Conservation (phyloP, 805 yeast species). For the Candida oleophila region DNA sequence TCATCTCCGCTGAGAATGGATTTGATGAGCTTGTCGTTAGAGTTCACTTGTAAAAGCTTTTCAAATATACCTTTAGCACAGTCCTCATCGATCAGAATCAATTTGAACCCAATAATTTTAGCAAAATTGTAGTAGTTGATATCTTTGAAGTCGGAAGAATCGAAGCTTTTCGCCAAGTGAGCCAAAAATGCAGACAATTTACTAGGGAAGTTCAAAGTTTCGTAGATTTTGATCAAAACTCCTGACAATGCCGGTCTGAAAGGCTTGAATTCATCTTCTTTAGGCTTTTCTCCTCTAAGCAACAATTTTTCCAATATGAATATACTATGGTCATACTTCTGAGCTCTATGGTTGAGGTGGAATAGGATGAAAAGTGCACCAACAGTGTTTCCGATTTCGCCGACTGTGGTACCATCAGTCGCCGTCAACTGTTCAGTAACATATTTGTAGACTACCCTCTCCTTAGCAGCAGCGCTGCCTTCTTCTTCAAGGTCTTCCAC, state of each 20-base stretch:
- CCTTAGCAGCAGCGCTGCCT: conserved; percentile 14
- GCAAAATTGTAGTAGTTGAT: conserved; percentile 23
- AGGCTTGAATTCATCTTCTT: not conserved
- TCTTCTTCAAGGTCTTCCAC: conserved; percentile 22
- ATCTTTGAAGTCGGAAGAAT: conserved; percentile 6
- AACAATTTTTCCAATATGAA: conserved; percentile 32
- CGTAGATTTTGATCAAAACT: conserved; percentile 49
- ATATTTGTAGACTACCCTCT: not conserved
- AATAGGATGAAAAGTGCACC: conserved; percentile 30
- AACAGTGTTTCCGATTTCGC: not conserved
- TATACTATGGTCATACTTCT: conserved; percentile 30
- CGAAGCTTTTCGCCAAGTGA: conserved; percentile 16
- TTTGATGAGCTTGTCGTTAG: conserved; percentile 24
- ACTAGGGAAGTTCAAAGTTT: conserved; percentile 34
- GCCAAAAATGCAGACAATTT: conserved; percentile 20
- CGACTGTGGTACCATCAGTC: conserved; percentile 13
- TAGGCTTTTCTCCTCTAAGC: not conserved
- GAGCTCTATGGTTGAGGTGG: conserved; percentile 19
- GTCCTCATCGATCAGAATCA: conserved; percentile 16
- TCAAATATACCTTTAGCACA: conserved; percentile 19
- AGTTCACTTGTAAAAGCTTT: conserved; percentile 16
- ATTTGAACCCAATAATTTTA: conserved; percentile 31
- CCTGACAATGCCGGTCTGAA: conserved; percentile 51
- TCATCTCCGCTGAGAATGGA: conserved; percentile 11
- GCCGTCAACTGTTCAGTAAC: conserved; percentile 8